phyloP scores from a whole-genome alignment of 2,329 filamentous ascomycete genomes.

The Alternaria angustiovoidea region DNA sequence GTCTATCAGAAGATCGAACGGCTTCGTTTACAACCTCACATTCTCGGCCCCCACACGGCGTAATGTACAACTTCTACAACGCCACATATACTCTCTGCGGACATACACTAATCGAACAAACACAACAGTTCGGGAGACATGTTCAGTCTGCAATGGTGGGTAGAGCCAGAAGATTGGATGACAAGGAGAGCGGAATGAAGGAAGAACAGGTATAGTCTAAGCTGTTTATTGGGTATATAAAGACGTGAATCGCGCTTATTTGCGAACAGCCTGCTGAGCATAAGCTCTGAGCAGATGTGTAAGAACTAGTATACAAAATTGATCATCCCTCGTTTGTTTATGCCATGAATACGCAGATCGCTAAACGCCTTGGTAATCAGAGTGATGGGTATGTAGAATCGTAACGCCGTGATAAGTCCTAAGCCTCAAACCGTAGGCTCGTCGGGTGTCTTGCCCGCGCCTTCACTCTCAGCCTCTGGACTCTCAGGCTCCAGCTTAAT shows the following conservation, averaged over 20 bases:
- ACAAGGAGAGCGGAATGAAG: neutral
- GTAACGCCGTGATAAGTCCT: neutral
- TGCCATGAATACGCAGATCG: conserved; percentile 9
- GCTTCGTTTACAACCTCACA: neutral
- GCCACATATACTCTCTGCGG: neutral
- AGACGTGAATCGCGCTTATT: neutral
- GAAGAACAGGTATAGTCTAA: neutral
- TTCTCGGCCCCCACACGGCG: neutral
- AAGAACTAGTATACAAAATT: conserved; percentile 1
- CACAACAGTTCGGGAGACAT: neutral
- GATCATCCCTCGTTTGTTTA: conserved; percentile 10
- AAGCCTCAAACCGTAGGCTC: conserved; percentile 11
- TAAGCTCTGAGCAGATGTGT: neutral
- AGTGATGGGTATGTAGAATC: conserved; percentile 2
- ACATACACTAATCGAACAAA: neutral
- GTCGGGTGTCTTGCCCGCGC: conserved; percentile 25
- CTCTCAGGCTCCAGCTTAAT: conserved; percentile 13
- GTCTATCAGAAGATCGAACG: neutral
- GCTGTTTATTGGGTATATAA: neutral
- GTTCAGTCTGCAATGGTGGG: neutral
- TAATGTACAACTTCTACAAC: neutral
- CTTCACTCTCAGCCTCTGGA: conserved; percentile 19
- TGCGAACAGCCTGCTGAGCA: neutral
- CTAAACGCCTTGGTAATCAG: conserved; percentile 2
- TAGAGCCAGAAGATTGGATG: neutral